phyloP scores from a whole-genome alignment of 257 asterid species.

The Solanum chilense region DNA sequence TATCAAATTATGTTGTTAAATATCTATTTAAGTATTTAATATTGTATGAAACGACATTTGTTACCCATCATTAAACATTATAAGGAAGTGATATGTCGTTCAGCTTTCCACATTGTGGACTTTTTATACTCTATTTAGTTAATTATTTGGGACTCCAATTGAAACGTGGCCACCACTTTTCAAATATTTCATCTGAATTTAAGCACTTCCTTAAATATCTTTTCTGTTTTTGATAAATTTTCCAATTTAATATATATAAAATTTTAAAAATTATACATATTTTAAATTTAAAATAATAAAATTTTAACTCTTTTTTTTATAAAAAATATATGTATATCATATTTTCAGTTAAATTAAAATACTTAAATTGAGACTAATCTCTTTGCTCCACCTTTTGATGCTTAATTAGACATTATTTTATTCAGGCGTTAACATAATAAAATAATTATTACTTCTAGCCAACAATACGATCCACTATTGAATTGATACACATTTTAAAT shows the following conservation, averaged over 20 bases:
- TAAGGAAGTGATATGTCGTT: background rate
- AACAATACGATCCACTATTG: rapidly evolving
- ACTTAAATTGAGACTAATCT: background rate
- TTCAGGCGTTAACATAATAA: too few species aligned
- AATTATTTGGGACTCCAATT: background rate
- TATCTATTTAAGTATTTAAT: background rate
- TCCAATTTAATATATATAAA: background rate
- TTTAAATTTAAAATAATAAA: too few species aligned
- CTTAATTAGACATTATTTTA: background rate
- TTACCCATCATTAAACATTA: background rate
- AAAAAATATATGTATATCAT: too few species aligned
- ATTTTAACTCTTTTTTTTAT: too few species aligned
- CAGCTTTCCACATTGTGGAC: background rate
- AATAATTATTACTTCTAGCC: too few species aligned
- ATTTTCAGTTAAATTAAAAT: too few species aligned
- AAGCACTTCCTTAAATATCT: background rate
- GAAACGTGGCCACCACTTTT: background rate
- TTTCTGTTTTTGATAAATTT: background rate
- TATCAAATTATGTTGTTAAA: background rate
- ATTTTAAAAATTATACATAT: too few species aligned
- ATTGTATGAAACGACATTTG: background rate
- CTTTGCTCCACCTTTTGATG: background rate
- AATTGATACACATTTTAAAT: too few species aligned
- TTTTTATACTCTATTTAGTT: background rate
- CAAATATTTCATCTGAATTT: background rate